A percentile compares a stretch with the other conserved stretches of the same genome.
These are phyloP conservation scores for Cornus suecica DNA, from an alignment of 148 eudicot species.

Conservation along the genomic window DNA sequence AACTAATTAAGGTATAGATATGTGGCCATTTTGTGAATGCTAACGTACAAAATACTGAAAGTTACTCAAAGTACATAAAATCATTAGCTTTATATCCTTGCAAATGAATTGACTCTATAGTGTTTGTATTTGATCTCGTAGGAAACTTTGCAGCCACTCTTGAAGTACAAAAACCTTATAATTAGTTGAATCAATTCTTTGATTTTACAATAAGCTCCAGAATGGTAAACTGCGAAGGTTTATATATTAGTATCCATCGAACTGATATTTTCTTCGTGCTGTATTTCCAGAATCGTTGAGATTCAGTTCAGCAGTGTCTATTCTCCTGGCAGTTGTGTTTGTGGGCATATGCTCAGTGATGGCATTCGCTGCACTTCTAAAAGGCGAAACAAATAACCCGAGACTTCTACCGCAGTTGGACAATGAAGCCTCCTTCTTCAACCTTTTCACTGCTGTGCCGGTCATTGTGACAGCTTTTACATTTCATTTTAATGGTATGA, in stretches of 20 bases:
- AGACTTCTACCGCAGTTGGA: conserved; percentile 61
- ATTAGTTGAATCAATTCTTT: neutral
- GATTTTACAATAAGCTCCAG: neutral
- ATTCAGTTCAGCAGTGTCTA: conserved; percentile 80
- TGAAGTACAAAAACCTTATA: no score
- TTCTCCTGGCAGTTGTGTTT: conserved; percentile 77
- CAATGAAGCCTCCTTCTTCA: conserved; percentile 53
- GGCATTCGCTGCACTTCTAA: conserved; percentile 60
- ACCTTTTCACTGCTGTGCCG: conserved; percentile 88
- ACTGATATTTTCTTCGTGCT: neutral
- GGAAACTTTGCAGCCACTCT: neutral
- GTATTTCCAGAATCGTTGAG: conserved; percentile 68
- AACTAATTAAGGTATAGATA: no score
- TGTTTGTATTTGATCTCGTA: neutral
- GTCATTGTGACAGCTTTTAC: conserved; percentile 94
- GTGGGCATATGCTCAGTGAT: conserved; percentile 75
- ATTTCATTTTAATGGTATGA: conserved; percentile 91
- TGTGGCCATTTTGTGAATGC: no score
- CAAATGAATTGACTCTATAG: no score
- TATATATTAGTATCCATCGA: neutral
- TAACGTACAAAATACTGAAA: no score
- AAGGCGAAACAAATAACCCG: conserved; percentile 55
- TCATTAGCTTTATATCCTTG: no score
- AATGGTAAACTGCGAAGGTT: neutral
- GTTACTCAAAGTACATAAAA: no score